A percentile compares a stretch with the other conserved stretches of the same genome.
Conservation (phyloP, 1,139 yeast genomes). For the Kluyveromyces marxianus region DNA sequence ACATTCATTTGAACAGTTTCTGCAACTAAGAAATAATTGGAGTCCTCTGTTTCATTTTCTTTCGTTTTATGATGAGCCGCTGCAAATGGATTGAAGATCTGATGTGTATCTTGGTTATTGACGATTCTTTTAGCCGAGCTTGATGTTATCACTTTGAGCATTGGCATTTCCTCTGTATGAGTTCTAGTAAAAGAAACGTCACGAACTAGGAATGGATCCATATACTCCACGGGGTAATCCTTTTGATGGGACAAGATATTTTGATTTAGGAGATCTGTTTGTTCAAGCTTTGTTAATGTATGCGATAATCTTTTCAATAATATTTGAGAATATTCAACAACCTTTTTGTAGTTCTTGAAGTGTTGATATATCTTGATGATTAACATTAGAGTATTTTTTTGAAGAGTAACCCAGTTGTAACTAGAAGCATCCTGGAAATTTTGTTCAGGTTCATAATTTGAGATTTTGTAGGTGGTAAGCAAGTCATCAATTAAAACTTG, state of each 20-base stretch:
- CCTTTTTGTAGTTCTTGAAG: conserved; percentile 40
- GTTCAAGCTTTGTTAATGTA: conserved; percentile 45
- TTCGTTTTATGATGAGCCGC: conserved; percentile 7
- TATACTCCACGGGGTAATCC: conserved; percentile 36
- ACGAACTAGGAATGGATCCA: conserved; percentile 67
- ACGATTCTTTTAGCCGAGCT: not conserved
- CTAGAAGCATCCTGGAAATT: conserved; percentile 18
- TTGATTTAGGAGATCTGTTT: conserved; percentile 28
- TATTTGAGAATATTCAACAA: conserved; percentile 43
- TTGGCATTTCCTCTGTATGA: conserved; percentile 17
- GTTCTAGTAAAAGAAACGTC: conserved; percentile 35
- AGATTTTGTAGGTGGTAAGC: conserved; percentile 38
- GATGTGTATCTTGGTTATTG: conserved; percentile 10
- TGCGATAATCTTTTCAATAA: conserved; percentile 50
- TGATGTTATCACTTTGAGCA: conserved; percentile 1
- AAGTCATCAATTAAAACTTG: conserved; percentile 36
- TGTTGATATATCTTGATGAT: conserved; percentile 49
- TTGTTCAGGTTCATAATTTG: conserved; percentile 22
- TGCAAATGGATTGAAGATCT: conserved; percentile 28
- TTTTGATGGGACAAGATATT: conserved; percentile 23
- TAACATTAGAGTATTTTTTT: conserved; percentile 49
- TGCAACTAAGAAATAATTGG: conserved; percentile 39
- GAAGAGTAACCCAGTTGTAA: conserved; percentile 50
- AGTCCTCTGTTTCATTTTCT: conserved; percentile 30
- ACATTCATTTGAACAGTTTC: conserved; percentile 49